Evolutionary conservation across 306 rosid genomes (phyloP).

Genomic region (Quercus berberidifolia): DNA sequence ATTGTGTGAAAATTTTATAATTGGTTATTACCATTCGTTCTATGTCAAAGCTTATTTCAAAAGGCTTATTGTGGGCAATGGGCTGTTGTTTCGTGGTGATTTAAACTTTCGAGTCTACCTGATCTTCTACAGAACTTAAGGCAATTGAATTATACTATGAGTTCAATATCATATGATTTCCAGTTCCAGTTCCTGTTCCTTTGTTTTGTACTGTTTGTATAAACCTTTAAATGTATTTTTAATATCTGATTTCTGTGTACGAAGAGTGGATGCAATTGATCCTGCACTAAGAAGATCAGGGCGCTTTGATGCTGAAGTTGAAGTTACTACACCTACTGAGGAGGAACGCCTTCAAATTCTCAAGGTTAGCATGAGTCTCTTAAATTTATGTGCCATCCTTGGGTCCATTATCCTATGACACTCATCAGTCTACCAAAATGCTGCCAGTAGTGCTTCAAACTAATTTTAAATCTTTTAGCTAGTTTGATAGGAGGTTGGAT

Average conservation of each 20-base stretch:
- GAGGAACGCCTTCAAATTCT: conserved; percentile 82
- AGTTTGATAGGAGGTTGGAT: conserved; percentile 10
- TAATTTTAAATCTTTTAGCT: background rate
- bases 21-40: background rate
- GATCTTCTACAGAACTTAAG: conserved; percentile 2
- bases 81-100: background rate
- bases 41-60: background rate
- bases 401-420: background rate
- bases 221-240: background rate
- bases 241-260: conserved; percentile 17
- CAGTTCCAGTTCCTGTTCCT: background rate
- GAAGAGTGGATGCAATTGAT: conserved; percentile 80
- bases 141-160: background rate
- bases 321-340: conserved; percentile 77
- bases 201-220: background rate
- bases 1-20: background rate
- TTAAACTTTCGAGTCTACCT: background rate
- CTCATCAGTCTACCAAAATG: background rate
- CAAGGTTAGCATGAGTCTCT: conserved; percentile 47
- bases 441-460: background rate
- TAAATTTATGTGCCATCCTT: background rate
- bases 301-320: conserved; percentile 87
- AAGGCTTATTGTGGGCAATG: background rate
- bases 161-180: conserved; percentile 7
- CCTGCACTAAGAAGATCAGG: conserved; percentile 89